Evolutionary conservation across 345 rosid genomes (phyloP).

Genomic region (Sisymbrium irio): DNA sequence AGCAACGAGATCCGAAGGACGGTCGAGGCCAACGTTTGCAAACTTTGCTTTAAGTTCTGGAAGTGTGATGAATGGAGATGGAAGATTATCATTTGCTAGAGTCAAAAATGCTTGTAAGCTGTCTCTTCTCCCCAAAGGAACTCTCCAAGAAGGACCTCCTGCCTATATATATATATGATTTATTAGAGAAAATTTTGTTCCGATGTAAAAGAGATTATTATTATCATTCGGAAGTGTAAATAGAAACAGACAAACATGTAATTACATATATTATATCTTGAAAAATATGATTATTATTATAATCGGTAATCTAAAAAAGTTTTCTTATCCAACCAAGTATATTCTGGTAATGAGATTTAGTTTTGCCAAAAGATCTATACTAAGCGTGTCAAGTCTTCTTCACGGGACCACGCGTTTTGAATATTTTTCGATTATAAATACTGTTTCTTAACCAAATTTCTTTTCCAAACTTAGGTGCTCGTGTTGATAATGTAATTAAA

Average conservation of each 20-base stretch:
- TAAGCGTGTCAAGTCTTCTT: neutral
- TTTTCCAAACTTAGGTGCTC: neutral
- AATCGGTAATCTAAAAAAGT: neutral
- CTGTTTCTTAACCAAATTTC: neutral
- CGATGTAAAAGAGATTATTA: no score
- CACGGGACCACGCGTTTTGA: slow-evolving; percentile 6
- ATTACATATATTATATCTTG: no score
- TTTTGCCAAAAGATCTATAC: neutral
- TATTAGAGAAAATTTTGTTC: no score
- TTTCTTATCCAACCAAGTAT: neutral
- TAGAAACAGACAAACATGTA: no score
- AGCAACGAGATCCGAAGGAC: slow-evolving; percentile 28
- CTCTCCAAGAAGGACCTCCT: slow-evolving; percentile 38
- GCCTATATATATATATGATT: no score
- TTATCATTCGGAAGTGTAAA: no score
- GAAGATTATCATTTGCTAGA: slow-evolving; percentile 16
- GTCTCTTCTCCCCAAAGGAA: slow-evolving; percentile 36
- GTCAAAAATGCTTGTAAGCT: slow-evolving; percentile 23
- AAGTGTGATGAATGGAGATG: slow-evolving; percentile 26
- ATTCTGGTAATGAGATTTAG: neutral
- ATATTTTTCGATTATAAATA: neutral
- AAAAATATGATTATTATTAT: neutral
- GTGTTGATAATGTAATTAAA: neutral
- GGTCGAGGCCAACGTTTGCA: slow-evolving; percentile 18
- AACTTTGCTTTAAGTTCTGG: slow-evolving; percentile 27